phyloP scores from a whole-genome alignment of 2,329 filamentous ascomycete species.

The Plectosphaerella plurivora region DNA sequence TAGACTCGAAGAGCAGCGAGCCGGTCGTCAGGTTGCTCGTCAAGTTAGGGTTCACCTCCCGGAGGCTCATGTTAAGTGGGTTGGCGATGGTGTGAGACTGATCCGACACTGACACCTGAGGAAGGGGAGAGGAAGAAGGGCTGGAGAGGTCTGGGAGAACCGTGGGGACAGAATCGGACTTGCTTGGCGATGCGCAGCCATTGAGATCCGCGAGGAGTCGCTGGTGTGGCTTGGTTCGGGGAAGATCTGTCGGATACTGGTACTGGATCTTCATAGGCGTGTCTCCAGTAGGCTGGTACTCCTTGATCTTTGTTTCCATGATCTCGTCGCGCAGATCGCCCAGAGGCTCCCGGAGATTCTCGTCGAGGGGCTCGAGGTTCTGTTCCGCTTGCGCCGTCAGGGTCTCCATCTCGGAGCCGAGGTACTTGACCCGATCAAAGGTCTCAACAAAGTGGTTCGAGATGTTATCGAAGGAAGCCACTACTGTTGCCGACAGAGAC shows the following conservation, averaged over 20 bases:
- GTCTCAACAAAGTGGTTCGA: conserved; percentile 66
- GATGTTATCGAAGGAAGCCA: conserved; percentile 68
- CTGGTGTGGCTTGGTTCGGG: conserved; percentile 59
- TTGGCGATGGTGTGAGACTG: background rate
- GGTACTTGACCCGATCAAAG: conserved; percentile 60
- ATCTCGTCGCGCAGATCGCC: conserved; percentile 67
- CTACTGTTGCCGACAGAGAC: conserved; percentile 62
- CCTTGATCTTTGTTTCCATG: conserved; percentile 58
- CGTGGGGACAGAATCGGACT: conserved; percentile 11
- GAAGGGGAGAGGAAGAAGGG: conserved; percentile 1
- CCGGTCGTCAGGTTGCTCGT: conserved; percentile 34
- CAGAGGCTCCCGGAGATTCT: conserved; percentile 64
- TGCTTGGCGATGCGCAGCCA: conserved; percentile 22
- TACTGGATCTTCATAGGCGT: conserved; percentile 82
- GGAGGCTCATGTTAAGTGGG: conserved; percentile 40
- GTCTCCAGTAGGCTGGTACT: conserved; percentile 80
- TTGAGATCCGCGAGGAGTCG: conserved; percentile 37
- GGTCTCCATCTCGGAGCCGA: conserved; percentile 64
- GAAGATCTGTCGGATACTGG: conserved; percentile 72
- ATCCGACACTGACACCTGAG: conserved; percentile 7
- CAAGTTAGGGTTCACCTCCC: conserved; percentile 48
- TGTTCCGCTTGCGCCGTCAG: conserved; percentile 55
- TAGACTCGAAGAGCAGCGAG: conserved; percentile 34
- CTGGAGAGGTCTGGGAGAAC: conserved; percentile 36
- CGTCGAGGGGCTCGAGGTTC: conserved; percentile 56